phyloP scores from a whole-genome alignment of 2,329 filamentous ascomycete species.

The Claviceps spartinae region DNA sequence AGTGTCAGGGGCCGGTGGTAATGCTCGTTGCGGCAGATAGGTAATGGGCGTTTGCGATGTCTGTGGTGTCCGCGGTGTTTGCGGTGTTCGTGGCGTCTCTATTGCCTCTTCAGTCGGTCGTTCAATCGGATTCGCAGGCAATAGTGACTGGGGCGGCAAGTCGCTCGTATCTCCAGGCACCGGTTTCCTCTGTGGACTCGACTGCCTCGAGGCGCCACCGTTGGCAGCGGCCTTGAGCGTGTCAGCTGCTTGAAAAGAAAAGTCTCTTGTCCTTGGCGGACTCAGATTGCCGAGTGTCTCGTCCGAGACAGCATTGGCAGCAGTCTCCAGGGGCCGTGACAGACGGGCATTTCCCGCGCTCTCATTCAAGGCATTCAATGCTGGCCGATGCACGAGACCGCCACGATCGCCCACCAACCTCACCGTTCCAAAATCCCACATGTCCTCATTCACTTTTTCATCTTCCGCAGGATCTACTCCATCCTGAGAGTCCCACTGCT shows the following conservation, averaged over 20 bases:
- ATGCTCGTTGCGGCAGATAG: conserved; percentile 25
- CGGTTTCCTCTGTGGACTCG: conserved; percentile 47
- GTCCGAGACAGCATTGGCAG: conserved; percentile 31
- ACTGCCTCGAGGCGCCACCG: conserved; percentile 37
- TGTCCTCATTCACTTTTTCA: conserved; percentile 56
- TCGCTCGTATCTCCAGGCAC: conserved; percentile 22
- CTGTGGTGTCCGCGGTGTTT: conserved; percentile 16
- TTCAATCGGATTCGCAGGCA: conserved; percentile 33
- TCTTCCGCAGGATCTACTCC: conserved; percentile 40
- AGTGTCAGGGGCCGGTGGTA: conserved; percentile 31
- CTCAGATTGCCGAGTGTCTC: conserved; percentile 37
- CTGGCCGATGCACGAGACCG: conserved; percentile 39
- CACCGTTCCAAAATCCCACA: conserved; percentile 98
- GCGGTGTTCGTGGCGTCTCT: conserved; percentile 39
- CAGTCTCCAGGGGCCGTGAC: conserved; percentile 32
- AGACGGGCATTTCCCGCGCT: conserved; percentile 65
- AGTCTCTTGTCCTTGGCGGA: conserved; percentile 38
- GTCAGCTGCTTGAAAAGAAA: conserved; percentile 31
- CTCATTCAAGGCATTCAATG: conserved; percentile 62
- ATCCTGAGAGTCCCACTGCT: conserved; percentile 42
- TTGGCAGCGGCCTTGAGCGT: conserved; percentile 39
- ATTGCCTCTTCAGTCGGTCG: conserved; percentile 17
- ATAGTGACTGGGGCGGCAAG: conserved; percentile 46
- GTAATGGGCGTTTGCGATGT: conserved; percentile 38
- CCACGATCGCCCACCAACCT: conserved; percentile 60